Evolutionary conservation across 2,329 filamentous ascomycete species (phyloP).

Genomic region (Fusarium subtropicale): DNA sequence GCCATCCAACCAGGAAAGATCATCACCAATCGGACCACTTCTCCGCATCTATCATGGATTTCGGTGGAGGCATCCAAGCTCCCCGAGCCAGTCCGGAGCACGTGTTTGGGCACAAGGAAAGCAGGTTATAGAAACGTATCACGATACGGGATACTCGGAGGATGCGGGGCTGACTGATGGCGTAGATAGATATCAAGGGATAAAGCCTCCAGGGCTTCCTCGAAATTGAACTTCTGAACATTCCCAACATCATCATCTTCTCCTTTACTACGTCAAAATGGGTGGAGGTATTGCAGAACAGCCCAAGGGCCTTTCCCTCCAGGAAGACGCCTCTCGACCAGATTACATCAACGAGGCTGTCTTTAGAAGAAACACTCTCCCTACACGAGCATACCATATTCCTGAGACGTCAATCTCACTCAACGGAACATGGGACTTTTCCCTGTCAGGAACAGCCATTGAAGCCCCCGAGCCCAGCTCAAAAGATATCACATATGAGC

Average conservation of each 20-base stretch:
- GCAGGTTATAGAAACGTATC: constrained; percentile 25
- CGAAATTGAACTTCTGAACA: background rate
- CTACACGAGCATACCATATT: constrained; percentile 64
- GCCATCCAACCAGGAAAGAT: constrained; percentile 22
- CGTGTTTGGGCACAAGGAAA: constrained; percentile 5
- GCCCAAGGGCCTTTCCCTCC: constrained; percentile 48
- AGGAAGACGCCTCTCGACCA: constrained; percentile 53
- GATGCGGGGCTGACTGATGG: constrained; percentile 23
- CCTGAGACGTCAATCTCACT: constrained; percentile 62
- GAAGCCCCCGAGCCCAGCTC: constrained; percentile 56
- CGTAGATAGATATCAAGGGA: constrained; percentile 6
- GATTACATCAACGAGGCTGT: constrained; percentile 65
- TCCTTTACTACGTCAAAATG: constrained; percentile 29
- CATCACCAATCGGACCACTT: constrained; percentile 27
- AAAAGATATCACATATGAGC: constrained; percentile 63
- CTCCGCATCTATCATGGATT: constrained; percentile 34
- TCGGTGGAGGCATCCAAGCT: constrained; percentile 20
- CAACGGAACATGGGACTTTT: constrained; percentile 69
- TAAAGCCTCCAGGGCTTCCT: constrained; percentile 27
- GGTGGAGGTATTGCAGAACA: constrained; percentile 26
- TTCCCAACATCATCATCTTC: background rate
- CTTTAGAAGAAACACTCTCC: constrained; percentile 65
- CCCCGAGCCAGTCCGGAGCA: constrained; percentile 24
- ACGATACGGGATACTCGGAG: constrained; percentile 14
- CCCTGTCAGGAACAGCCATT: constrained; percentile 59